phyloP scores from a whole-genome alignment of 331 rosid species.

The Erythrophleum ivorense region DNA sequence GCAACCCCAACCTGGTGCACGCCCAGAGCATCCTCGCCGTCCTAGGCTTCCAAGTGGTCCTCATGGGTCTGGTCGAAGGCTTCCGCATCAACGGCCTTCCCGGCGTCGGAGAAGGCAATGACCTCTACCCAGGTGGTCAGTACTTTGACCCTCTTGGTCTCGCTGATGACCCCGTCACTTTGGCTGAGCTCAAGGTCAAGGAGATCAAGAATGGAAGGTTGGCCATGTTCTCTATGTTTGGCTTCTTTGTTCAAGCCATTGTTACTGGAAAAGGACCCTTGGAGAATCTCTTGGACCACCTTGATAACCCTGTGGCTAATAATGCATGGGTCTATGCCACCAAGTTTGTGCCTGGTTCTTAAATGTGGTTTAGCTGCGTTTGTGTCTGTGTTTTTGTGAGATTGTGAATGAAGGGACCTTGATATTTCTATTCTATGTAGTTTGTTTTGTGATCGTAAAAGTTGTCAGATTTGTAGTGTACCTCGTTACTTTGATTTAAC shows the following conservation, averaged over 20 bases:
- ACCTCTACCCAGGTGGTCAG: constrained; percentile 46
- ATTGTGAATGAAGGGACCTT: constrained; percentile 23
- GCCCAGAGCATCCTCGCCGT: constrained; percentile 50
- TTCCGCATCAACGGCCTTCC: constrained; percentile 42
- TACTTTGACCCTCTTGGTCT: constrained; percentile 47
- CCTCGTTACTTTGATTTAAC: neutral
- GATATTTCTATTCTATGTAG: constrained; percentile 11
- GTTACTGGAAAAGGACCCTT: constrained; percentile 78
- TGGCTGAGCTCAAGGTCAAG: constrained; percentile 44
- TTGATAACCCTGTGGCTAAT: constrained; percentile 79
- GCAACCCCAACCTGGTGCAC: constrained; percentile 48
- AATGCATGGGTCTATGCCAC: constrained; percentile 88
- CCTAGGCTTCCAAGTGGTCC: constrained; percentile 41
- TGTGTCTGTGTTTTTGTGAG: neutral
- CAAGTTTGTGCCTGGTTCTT: constrained; percentile 74
- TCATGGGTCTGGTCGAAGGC: constrained; percentile 46
- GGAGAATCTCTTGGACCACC: constrained; percentile 77
- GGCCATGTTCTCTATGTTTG: constrained; percentile 49
- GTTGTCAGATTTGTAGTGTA: neutral
- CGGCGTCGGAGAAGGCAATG: constrained; percentile 33
- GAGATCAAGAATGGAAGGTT: constrained; percentile 40
- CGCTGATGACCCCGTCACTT: constrained; percentile 44
- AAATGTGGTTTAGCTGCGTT: neutral
- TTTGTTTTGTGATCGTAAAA: neutral
- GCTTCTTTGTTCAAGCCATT: constrained; percentile 85